Percentiles rank a stretch among this genome's conserved stretches.
These are phyloP conservation scores for Pelargonium australe DNA, from an alignment of 441 rosid species.

Conservation along the genomic window DNA sequence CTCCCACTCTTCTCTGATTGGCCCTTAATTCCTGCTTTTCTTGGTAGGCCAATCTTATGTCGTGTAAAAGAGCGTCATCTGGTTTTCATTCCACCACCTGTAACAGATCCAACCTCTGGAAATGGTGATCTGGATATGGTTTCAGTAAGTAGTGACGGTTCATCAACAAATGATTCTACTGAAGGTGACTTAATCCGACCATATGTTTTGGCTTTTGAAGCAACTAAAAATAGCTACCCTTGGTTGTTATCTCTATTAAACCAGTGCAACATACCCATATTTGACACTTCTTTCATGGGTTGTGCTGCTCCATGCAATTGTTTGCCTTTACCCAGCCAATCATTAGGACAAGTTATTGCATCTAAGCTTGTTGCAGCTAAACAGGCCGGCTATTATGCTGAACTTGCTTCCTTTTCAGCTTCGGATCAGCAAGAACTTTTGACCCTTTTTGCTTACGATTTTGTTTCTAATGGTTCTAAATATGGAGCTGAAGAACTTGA, in stretches of 20 bases:
- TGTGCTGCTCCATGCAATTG: conserved; percentile 70
- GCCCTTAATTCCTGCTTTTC: conserved; percentile 97
- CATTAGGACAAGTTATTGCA: conserved; percentile 80
- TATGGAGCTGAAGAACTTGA: conserved; percentile 73
- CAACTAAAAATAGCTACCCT: conserved; percentile 47
- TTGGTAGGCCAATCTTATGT: conserved; percentile 87
- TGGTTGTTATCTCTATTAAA: conserved; percentile 81
- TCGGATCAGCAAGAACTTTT: conserved; percentile 72
- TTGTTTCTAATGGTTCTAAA: conserved; percentile 48
- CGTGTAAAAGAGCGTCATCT: conserved; percentile 76
- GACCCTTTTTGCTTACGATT: conserved; percentile 76
- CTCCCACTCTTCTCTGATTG: conserved; percentile 78
- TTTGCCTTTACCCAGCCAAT: conserved; percentile 58
- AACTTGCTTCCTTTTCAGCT: conserved; percentile 52
- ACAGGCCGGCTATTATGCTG: conserved; percentile 69
- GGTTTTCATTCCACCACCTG: conserved; percentile 71
- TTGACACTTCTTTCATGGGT: conserved; percentile 65
- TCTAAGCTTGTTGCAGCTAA: conserved; percentile 85
- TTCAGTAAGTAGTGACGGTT: conserved; percentile 31
- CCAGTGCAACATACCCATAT: conserved; percentile 83
- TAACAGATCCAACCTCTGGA: conserved; percentile 33
- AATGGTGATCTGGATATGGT: conserved; percentile 27
- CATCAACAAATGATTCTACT: conserved; percentile 31
- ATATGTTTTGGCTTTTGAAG: conserved; percentile 56
- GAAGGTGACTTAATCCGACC: conserved; percentile 37